phyloP scores from a whole-genome alignment of 1,284 basidiomycete genomes.

The Boletellus deceptivus region DNA sequence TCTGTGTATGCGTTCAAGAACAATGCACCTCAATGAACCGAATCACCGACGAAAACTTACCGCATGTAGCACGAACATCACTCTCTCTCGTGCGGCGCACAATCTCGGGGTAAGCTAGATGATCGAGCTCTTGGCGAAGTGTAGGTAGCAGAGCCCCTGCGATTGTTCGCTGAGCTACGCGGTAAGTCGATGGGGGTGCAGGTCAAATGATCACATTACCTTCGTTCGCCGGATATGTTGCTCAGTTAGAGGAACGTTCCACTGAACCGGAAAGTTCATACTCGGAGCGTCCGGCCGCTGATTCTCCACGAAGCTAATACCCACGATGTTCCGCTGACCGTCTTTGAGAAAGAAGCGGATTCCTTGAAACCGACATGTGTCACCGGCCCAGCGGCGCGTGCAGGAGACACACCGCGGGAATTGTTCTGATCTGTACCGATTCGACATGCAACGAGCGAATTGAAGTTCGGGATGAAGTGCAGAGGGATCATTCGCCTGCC shows the following conservation, averaged over 20 bases:
- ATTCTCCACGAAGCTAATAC: slow-evolving; percentile 65
- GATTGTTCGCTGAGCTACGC: slow-evolving; percentile 53
- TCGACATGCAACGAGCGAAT: slow-evolving; percentile 77
- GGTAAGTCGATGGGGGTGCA: slow-evolving; percentile 6
- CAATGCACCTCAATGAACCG: slow-evolving; percentile 4
- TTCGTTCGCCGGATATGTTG: slow-evolving; percentile 57
- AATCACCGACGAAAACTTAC: slow-evolving; percentile 43
- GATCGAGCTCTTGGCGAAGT: slow-evolving; percentile 66
- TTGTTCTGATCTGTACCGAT: slow-evolving; percentile 62
- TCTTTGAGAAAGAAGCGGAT: slow-evolving; percentile 73
- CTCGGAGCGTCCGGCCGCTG: slow-evolving; percentile 53
- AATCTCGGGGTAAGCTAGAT: slow-evolving; percentile 59
- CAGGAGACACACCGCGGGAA: slow-evolving; percentile 79
- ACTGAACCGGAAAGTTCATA: slow-evolving; percentile 64
- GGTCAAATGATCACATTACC: slow-evolving; percentile 38
- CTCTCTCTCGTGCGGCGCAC: slow-evolving; percentile 74
- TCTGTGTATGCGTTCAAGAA: slow-evolving; percentile 46
- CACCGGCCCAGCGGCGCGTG: slow-evolving; percentile 78
- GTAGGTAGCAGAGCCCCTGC: slow-evolving; percentile 69
- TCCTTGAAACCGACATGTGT: slow-evolving; percentile 77
- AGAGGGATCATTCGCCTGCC: slow-evolving; percentile 19
- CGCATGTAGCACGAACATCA: slow-evolving; percentile 80
- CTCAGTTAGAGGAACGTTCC: slow-evolving; percentile 57
- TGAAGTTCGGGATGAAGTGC: slow-evolving; percentile 60
- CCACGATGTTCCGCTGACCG: slow-evolving; percentile 52